Conservation (phyloP, 257 asterid species). For the Penstemon newberryi region DNA sequence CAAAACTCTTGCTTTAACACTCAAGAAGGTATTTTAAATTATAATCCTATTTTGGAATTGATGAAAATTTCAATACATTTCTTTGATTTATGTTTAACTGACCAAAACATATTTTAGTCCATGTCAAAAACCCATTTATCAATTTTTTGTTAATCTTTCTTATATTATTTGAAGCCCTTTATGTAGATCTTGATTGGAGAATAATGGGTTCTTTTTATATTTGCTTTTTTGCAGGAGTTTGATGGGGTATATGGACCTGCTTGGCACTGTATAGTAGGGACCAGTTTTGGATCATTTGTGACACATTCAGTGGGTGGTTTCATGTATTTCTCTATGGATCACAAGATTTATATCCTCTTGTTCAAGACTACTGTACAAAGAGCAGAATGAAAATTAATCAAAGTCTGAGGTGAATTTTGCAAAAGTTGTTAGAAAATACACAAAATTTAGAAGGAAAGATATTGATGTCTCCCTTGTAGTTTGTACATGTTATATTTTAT, state of each 20-base stretch:
- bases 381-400: conserved; percentile 29
- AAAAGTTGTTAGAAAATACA: too few species aligned
- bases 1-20: conserved; percentile 79
- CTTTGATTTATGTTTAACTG: not conserved
- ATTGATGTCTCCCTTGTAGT: too few species aligned
- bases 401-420: too few species aligned
- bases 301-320: conserved; percentile 87
- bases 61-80: not conserved
- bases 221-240: conserved; percentile 61
- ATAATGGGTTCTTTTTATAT: conserved; percentile 10
- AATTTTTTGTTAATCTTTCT: not conserved
- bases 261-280: conserved; percentile 89
- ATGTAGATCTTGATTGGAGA: conserved; percentile 22
- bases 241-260: conserved; percentile 91
- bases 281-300: conserved; percentile 84
- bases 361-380: conserved; percentile 86
- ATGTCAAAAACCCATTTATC: not conserved
- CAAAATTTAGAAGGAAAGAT: too few species aligned
- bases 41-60: not conserved
- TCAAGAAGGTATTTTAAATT: conserved; percentile 61
- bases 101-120: too few species aligned
- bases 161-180: not conserved
- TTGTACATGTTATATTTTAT: too few species aligned
- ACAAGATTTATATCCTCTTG: conserved; percentile 65
- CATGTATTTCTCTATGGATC: conserved; percentile 87